A percentile compares a stretch with the other conserved stretches of the same genome.
phyloP scores from a whole-genome alignment of 2,329 filamentous ascomycete genomes.

The Botryotinia narcissicola region DNA sequence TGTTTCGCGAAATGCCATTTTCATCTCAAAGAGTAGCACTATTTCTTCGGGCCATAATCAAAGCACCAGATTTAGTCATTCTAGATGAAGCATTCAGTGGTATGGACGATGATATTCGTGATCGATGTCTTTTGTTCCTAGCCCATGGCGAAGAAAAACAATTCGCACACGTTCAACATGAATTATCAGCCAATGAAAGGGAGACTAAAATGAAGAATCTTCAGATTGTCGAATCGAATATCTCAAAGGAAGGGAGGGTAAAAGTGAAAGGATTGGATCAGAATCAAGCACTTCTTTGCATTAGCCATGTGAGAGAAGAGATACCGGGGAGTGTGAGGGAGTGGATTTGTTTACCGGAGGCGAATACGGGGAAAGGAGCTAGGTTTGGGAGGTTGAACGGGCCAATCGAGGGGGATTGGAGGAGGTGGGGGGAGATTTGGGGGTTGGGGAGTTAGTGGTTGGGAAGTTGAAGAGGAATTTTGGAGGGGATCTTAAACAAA shows the following conservation, averaged over 20 bases:
- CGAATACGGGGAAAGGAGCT: constrained; percentile 59
- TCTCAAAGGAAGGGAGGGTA: constrained; percentile 45
- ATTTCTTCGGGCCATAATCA: constrained; percentile 78
- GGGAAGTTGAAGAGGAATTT: background rate
- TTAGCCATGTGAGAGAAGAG: constrained; percentile 88
- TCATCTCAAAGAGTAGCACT: constrained; percentile 81
- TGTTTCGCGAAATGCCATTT: constrained; percentile 75
- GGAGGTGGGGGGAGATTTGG: constrained; percentile 67
- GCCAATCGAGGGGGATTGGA: constrained; percentile 55
- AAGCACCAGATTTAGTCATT: constrained; percentile 76
- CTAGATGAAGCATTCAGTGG: constrained; percentile 87
- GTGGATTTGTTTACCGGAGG: constrained; percentile 82
- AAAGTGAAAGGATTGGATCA: constrained; percentile 61
- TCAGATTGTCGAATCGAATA: constrained; percentile 47
- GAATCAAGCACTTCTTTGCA: constrained; percentile 81
- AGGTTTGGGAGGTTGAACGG: constrained; percentile 64
- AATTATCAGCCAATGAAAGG: background rate
- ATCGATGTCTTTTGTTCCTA: constrained; percentile 83
- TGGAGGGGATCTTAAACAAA: background rate
- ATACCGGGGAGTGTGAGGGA: constrained; percentile 79
- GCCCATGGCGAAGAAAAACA: constrained; percentile 57
- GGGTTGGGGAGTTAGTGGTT: background rate
- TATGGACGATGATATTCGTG: constrained; percentile 77
- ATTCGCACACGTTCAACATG: constrained; percentile 22
- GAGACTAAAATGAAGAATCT: background rate